phyloP scores from a whole-genome alignment of 495 filamentous ascomycete genomes.

The Neurospora sp. region DNA sequence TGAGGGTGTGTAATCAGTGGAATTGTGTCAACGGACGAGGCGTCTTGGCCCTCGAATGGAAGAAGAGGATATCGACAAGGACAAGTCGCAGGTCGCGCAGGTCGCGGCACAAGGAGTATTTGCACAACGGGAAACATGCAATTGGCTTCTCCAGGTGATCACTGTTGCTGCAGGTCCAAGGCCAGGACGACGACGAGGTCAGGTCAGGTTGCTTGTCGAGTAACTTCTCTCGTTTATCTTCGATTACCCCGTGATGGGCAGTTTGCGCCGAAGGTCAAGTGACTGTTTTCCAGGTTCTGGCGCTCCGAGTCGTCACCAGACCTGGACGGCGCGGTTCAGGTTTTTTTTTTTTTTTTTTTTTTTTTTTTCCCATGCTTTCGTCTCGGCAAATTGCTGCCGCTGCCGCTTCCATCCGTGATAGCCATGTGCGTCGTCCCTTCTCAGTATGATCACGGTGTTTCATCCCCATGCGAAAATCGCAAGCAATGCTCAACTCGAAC shows the following conservation, averaged over 20 bases:
- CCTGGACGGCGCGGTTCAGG: neutral
- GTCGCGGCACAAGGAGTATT: neutral
- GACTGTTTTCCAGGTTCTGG: neutral
- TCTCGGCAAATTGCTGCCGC: neutral
- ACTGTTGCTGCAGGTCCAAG: neutral
- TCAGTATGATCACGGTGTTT: neutral
- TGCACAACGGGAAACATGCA: neutral
- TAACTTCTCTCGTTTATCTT: neutral
- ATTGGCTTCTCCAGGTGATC: neutral
- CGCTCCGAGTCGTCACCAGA: neutral
- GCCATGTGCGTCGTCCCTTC: neutral
- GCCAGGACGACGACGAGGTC: neutral
- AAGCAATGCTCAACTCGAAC: neutral
- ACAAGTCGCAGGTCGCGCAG: neutral
- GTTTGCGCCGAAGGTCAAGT: constrained; percentile 2
- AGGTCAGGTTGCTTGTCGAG: neutral
- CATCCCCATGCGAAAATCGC: neutral
- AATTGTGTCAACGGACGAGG: neutral
- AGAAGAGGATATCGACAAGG: neutral
- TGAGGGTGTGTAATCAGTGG: neutral
- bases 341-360: neutral
- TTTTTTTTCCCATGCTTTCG: neutral
- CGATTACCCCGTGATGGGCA: neutral
- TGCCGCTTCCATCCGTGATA: neutral
- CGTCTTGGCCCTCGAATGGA: neutral